A percentile compares a stretch with the other conserved stretches of the same genome.
Conservation (phyloP, 805 yeast genomes). For the Teunomyces pallodes region DNA sequence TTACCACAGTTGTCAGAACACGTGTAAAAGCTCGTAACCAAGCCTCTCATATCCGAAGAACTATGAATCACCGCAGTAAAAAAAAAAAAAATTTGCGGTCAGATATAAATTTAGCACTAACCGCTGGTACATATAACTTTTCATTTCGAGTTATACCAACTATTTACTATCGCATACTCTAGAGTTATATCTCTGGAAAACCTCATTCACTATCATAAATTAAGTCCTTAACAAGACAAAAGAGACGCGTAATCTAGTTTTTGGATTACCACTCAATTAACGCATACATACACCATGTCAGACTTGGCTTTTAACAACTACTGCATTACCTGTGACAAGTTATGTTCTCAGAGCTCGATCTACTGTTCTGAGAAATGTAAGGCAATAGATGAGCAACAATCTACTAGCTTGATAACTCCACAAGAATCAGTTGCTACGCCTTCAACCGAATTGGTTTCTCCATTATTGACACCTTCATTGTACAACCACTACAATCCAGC, state of each 20-base stretch:
- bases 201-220: not conserved
- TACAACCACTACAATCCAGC: conserved; percentile 20
- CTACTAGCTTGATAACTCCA: conserved; percentile 13
- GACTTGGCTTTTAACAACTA: conserved; percentile 41
- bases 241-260: not conserved
- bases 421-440: conserved; percentile 5
- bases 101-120: conserved; percentile 2
- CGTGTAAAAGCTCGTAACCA: conserved; percentile 3
- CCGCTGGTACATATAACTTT: conserved; percentile 1
- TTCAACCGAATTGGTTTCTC: conserved; percentile 27
- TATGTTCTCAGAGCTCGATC: conserved; percentile 17
- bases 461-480: conserved; percentile 37
- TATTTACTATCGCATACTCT: not conserved
- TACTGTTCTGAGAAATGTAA: conserved; percentile 34
- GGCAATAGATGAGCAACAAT: conserved; percentile 28
- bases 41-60: conserved; percentile 3
- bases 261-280: not conserved
- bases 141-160: not conserved
- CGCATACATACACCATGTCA: conserved; percentile 8
- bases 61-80: conserved; percentile 1
- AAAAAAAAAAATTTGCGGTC: conserved; percentile 2
- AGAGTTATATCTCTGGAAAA: not conserved
- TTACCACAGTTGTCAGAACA: conserved; percentile 1
- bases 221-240: not conserved
- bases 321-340: conserved; percentile 36